A percentile compares a stretch with the other conserved stretches of the same genome.
Conservation (phyloP, 179 eudicot genomes). For the Sideroxylon spinosum region DNA sequence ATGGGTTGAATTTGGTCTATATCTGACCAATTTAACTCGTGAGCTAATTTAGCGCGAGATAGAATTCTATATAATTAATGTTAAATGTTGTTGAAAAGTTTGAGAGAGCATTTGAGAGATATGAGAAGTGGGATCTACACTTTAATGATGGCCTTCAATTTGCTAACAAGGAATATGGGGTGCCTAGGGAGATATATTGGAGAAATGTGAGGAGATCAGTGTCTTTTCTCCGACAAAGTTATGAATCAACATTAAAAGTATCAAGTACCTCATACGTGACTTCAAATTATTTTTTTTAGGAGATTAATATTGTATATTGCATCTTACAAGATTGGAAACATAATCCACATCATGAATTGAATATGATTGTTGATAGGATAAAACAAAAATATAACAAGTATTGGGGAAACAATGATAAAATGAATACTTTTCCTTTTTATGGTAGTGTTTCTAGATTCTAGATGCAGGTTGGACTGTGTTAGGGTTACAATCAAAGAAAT, state of each 20-base stretch:
- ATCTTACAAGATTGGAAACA: too few species aligned
- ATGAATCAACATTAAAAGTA: too few species aligned
- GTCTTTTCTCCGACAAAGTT: too few species aligned
- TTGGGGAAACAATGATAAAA: conserved; percentile 1
- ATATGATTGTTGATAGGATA: conserved; percentile 6
- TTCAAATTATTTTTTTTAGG: neutral
- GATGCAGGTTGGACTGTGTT: conserved; percentile 6
- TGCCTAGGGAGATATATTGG: conserved; percentile 12
- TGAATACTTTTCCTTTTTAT: conserved; percentile 14
- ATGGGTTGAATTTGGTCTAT: too few species aligned
- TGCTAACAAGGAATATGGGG: neutral
- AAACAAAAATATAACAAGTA: conserved; percentile 7
- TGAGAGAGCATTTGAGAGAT: conserved; percentile 14
- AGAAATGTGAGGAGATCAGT: neutral
- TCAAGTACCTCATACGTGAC: too few species aligned
- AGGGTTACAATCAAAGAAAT: neutral
- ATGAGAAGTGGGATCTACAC: neutral
- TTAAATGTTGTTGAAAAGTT: conserved; percentile 12
- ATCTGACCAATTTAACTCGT: too few species aligned
- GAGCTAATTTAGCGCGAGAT: too few species aligned
- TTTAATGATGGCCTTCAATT: neutral
- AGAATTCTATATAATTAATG: conserved; percentile 22
- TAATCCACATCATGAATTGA: neutral
- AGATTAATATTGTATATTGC: neutral
- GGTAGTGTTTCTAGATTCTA: conserved; percentile 10